Evolutionary conservation across 1,139 yeast species (phyloP).

Genomic region (Lodderomyces metapsilosis): DNA sequence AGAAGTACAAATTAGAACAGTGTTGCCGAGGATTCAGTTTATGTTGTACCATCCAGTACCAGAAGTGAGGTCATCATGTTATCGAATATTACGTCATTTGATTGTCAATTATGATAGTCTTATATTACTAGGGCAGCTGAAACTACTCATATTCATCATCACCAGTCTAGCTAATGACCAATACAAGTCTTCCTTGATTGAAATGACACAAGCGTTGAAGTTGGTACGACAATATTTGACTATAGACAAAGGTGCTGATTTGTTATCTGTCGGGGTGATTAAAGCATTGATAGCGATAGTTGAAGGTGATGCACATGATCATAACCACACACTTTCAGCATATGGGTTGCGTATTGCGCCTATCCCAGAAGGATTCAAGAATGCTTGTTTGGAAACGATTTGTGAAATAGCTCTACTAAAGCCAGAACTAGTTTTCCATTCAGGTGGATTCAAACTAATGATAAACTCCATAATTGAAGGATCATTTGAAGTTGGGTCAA

Average conservation of each 20-base stretch:
- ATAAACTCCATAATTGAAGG: slow-evolving; percentile 63
- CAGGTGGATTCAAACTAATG: slow-evolving; percentile 65
- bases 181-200: slow-evolving; percentile 48
- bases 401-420: slow-evolving; percentile 65
- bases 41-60: slow-evolving; percentile 58
- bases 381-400: slow-evolving; percentile 63
- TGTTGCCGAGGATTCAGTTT: slow-evolving; percentile 59
- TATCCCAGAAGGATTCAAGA: slow-evolving; percentile 47
- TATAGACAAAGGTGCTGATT: slow-evolving; percentile 54
- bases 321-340: not conserved
- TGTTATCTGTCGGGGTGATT: slow-evolving; percentile 63
- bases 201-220: slow-evolving; percentile 78
- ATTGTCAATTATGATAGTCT: slow-evolving; percentile 56
- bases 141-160: slow-evolving; percentile 62
- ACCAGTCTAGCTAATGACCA: slow-evolving; percentile 55
- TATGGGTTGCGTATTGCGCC: slow-evolving; percentile 4
- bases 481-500: slow-evolving; percentile 54
- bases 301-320: slow-evolving; percentile 10
- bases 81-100: slow-evolving; percentile 66
- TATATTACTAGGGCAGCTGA: slow-evolving; percentile 42
- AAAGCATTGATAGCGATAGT: slow-evolving; percentile 73
- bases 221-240: slow-evolving; percentile 63
- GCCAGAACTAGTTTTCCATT: slow-evolving; percentile 59
- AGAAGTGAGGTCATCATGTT: slow-evolving; percentile 74
- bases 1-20: slow-evolving; percentile 63